Percentiles rank a stretch among this genome's conserved stretches.
Conservation (phyloP, 768 basidiomycete species). For the Boletus pseudo-olivaceus region DNA sequence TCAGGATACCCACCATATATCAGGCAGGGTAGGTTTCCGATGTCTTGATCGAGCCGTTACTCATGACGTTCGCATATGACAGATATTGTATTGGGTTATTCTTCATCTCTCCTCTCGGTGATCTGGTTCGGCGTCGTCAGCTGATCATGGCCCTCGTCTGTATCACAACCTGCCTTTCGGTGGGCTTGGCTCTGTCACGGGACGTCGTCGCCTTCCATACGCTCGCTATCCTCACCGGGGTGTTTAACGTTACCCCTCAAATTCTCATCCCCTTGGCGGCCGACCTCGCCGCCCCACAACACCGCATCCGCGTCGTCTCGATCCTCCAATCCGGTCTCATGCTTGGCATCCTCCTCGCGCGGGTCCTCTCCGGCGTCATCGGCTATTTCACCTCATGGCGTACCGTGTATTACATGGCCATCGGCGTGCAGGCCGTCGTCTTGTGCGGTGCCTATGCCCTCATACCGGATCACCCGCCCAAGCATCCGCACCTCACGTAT, state of each 20-base stretch:
- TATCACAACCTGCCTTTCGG: slow-evolving; percentile 34
- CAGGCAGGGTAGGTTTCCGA: slow-evolving; percentile 54
- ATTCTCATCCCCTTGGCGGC: slow-evolving; percentile 42
- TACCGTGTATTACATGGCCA: slow-evolving; percentile 40
- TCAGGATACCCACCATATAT: slow-evolving; percentile 60
- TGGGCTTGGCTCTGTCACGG: slow-evolving; percentile 38
- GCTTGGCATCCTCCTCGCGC: slow-evolving; percentile 28
- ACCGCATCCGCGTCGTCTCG: slow-evolving; percentile 22
- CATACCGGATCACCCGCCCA: slow-evolving; percentile 43
- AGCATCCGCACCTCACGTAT: slow-evolving; percentile 37
- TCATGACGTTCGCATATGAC: background rate
- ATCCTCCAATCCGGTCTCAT: slow-evolving; percentile 33
- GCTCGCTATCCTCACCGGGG: slow-evolving; percentile 36
- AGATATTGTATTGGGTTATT: slow-evolving; percentile 34
- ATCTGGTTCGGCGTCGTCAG: slow-evolving; percentile 42
- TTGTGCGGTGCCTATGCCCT: slow-evolving; percentile 30
- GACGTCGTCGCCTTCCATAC: slow-evolving; percentile 31
- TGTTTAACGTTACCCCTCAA: slow-evolving; percentile 40
- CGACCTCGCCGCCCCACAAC: slow-evolving; percentile 38
- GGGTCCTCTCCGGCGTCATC: slow-evolving; percentile 38
- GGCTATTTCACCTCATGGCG: slow-evolving; percentile 41
- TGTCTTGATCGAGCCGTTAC: background rate
- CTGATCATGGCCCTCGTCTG: slow-evolving; percentile 36
- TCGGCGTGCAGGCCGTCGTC: slow-evolving; percentile 32
- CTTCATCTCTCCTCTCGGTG: slow-evolving; percentile 45